Percentiles rank a stretch among this genome's conserved stretches.
These are phyloP conservation scores for Casaregolazyma suthepensis DNA, from an alignment of 1,139 yeast genomes.

Conservation along the genomic window DNA sequence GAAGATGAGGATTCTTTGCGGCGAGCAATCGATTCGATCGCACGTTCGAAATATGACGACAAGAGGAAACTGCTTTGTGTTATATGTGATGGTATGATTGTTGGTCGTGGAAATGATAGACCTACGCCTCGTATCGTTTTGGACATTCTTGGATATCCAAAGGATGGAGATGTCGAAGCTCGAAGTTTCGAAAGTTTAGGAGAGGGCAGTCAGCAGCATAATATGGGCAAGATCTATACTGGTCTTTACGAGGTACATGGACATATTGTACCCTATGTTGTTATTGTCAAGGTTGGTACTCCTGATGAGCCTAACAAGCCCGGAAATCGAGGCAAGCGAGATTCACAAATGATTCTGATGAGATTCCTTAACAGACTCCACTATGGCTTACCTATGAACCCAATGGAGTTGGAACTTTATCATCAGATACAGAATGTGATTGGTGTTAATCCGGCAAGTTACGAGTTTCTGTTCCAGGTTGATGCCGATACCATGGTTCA, in stretches of 20 bases:
- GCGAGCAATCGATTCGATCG: slow-evolving; percentile 39
- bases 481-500: slow-evolving; percentile 41
- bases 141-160: slow-evolving; percentile 37
- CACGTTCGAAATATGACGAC: slow-evolving; percentile 37
- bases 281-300: slow-evolving; percentile 39
- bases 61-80: slow-evolving; percentile 37
- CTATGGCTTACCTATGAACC: slow-evolving; percentile 37
- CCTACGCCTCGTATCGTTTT: slow-evolving; percentile 40
- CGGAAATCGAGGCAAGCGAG: slow-evolving; percentile 42
- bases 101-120: slow-evolving; percentile 39
- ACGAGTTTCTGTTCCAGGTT: slow-evolving; percentile 38
- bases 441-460: slow-evolving; percentile 40
- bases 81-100: slow-evolving; percentile 41
- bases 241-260: slow-evolving; percentile 40
- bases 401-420: slow-evolving; percentile 38
- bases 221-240: slow-evolving; percentile 37
- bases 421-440: slow-evolving; percentile 39
- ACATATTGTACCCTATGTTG: slow-evolving; percentile 40
- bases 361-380: slow-evolving; percentile 39
- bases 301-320: slow-evolving; percentile 38
- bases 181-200: slow-evolving; percentile 36
- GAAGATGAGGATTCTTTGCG: slow-evolving; percentile 39
- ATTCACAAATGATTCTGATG: slow-evolving; percentile 38
- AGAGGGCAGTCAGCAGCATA: slow-evolving; percentile 38
- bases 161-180: slow-evolving; percentile 37